Evolutionary conservation across 2,329 filamentous ascomycete species (phyloP), one percentile per base, ranked within the genome.

Genomic region (Fragosphaeria purpurea): DNA sequence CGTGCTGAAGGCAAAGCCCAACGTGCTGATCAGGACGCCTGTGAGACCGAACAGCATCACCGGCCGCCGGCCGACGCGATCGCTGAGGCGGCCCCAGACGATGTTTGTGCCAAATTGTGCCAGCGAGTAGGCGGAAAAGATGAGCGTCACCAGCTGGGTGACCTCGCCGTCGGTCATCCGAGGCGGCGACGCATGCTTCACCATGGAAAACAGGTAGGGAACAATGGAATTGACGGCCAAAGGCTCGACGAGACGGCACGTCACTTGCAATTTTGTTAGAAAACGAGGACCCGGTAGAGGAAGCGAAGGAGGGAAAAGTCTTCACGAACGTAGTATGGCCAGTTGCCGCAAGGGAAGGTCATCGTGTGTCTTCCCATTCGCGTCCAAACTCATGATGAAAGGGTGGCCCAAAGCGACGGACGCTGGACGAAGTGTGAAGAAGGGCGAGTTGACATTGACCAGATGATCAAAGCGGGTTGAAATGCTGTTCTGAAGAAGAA

Each of bases 231-330:
- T 52, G 37, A 55, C 32, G 30, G 53, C 50, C 38, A 55, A 33
- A 32, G 53, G 53, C 41, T 55, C 53, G 6, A 55, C 53, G 34
- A 55, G 53, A 7, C 53, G 53, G 30, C 41, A 44, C 13, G 44
- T 50, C 30, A 55, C 53, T 55, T 48, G 5, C 11, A 11, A 37
- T 11, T 37, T n/a, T 44, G 42, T 44, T 32, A 44, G 30, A 7
- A 22, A 22, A 22, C 22, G 22, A 22, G 22, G 22, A 22, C 22
- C 22, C 22, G 22, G 22, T 7, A 11, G n/a, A 11, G 30, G 7
- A 30, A 22, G 7, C 7, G 8, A 31, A 32, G 41, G 9, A 32
- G 7, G 41, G 30, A 7, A 6, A 22, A 45, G 41, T 30, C 41
- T 22, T 31, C 31, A 35, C 43, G 7, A 34, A 45, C 43, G 10